These are phyloP conservation scores for Elsinoe australis DNA, from an alignment of 2,329 filamentous ascomycete species.

Conservation along the genomic window DNA sequence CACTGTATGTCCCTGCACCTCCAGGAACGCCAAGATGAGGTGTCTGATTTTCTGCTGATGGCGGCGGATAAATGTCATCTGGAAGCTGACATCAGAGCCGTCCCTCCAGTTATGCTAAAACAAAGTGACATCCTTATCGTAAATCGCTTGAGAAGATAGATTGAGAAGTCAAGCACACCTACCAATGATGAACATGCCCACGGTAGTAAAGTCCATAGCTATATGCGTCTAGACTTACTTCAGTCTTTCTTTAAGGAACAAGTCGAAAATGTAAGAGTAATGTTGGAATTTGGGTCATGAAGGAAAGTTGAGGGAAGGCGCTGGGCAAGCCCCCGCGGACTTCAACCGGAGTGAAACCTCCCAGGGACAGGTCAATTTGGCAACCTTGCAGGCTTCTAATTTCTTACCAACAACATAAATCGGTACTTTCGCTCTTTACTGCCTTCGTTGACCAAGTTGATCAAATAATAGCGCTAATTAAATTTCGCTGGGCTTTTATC, in stretches of 20 bases:
- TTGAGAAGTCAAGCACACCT: conserved; percentile 23
- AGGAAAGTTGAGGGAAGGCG: no score
- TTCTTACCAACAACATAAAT: neutral
- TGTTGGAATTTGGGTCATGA: no score
- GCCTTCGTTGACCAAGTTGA: no score
- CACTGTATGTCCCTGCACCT: conserved; percentile 79
- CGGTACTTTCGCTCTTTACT: no score
- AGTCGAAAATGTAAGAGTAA: no score
- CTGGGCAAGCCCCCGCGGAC: neutral
- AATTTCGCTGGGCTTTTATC: neutral
- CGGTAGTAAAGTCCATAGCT: conserved; percentile 53
- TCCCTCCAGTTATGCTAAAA: no score
- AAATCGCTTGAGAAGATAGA: conserved; percentile 6
- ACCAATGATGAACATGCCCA: conserved; percentile 60
- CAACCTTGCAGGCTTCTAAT: conserved; percentile 1
- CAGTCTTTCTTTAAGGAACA: no score
- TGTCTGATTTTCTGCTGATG: conserved; percentile 47
- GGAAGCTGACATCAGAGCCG: conserved; percentile 21
- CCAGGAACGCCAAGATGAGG: conserved; percentile 72
- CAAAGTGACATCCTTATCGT: no score
- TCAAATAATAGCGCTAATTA: conserved; percentile 1
- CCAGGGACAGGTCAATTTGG: neutral
- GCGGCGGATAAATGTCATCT: conserved; percentile 88
- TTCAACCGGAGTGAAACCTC: neutral
- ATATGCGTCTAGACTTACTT: no score